Evolutionary conservation across 305 asterid genomes (phyloP), one percentile per base, ranked within the genome.

Genomic region (Fraxinus floribunda): DNA sequence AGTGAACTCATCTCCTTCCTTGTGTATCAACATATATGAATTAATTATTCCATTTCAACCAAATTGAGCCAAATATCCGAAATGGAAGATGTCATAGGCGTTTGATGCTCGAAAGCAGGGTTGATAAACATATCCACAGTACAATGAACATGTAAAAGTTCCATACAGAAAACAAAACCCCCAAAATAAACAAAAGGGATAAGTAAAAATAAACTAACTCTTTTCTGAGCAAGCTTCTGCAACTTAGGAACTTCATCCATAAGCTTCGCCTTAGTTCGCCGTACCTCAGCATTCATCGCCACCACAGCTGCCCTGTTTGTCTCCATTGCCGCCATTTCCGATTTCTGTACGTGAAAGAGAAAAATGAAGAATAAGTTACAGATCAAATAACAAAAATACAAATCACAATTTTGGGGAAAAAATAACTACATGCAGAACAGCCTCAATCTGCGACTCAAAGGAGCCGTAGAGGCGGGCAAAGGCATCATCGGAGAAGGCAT

Each of bases 261-360:
- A 80, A 95, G 89, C 86, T 94, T 85, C 8, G 94, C 98, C 89
- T 95, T 95, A 29, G 88, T 88, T 68, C 99, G 94, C 11, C 99
- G 92, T 79, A 95, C 90, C 90, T 95, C 99, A 4, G 98, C 97
- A 55, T 93, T 89, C 92, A 94, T 78, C 71, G 99, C 98, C 82
- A 95, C 99, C 66, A 84, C 89, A n/a, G 87, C 82, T 2, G 99
- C 99, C 87, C 98, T 90, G 85, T 93, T 94, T 30, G 89, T 90
- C 91, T 95, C 97, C 8, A 75, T 78, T 34, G 90, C 86, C 38
- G 95, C 97, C 84, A 77, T 83, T 84, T 91, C 92, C 81, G 93
- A 84, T 89, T 91, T 95, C 98, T 93, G 60, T 18, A 1, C 8
- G 7, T 16, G 20, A 44, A 55, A 29, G 39, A 80, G 46, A 2